Percentiles rank a stretch among this genome's conserved stretches.
These are phyloP conservation scores for Cryptosporidium muris DNA, from an alignment of 169 alveolate species.

Conservation along the genomic window DNA sequence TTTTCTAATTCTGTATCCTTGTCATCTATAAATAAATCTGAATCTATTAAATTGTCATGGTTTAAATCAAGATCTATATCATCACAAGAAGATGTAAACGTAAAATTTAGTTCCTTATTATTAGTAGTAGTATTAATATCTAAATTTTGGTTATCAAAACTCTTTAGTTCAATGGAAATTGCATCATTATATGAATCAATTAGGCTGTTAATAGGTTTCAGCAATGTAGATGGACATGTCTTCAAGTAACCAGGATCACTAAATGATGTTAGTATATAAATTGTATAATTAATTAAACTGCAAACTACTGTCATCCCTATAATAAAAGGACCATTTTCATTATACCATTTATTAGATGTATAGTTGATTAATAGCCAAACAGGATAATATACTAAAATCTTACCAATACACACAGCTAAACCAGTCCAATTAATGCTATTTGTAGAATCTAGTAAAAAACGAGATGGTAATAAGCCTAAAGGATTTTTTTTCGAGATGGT, in stretches of 20 bases:
- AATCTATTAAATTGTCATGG: not conserved
- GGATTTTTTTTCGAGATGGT: slow-evolving; percentile 50
- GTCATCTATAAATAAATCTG: not conserved
- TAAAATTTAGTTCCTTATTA: not conserved
- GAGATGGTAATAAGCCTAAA: slow-evolving; percentile 69
- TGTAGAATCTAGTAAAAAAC: slow-evolving; percentile 48
- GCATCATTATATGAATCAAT: slow-evolving; percentile 40
- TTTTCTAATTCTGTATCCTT: not conserved
- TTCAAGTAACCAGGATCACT: slow-evolving; percentile 58
- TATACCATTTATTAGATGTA: slow-evolving; percentile 49
- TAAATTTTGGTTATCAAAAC: not conserved
- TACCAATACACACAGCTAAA: slow-evolving; percentile 47
- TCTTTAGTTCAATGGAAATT: slow-evolving; percentile 18
- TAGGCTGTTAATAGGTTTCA: slow-evolving; percentile 43
- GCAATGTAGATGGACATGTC: slow-evolving; percentile 48
- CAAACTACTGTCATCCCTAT: slow-evolving; percentile 7
- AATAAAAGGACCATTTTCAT: slow-evolving; percentile 54
- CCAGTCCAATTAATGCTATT: slow-evolving; percentile 42
- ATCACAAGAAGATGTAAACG: not conserved
- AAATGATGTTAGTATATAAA: slow-evolving; percentile 54
- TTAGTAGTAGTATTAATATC: not conserved
- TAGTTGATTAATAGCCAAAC: slow-evolving; percentile 58
- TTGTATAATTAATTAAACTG: slow-evolving; percentile 32
- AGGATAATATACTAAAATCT: slow-evolving; percentile 47
- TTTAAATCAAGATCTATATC: not conserved